Conservation (phyloP, 1,139 yeast genomes). For the Diutina ranongensis region DNA sequence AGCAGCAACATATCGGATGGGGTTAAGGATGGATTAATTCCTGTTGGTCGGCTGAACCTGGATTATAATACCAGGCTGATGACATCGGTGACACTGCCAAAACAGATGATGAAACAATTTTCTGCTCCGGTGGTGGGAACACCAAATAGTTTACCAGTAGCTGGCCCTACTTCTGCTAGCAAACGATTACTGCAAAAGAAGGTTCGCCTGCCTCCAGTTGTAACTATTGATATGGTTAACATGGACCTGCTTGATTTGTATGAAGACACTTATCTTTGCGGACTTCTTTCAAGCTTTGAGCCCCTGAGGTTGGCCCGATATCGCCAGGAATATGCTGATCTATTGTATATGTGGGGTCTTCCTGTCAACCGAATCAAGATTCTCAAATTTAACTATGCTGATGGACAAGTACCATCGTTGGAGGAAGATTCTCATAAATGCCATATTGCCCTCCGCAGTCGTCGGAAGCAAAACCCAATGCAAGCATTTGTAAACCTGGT, state of each 20-base stretch:
- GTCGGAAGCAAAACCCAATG: slow-evolving; percentile 8
- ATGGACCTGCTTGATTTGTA: slow-evolving; percentile 43
- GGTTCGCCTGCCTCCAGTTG: slow-evolving; percentile 21
- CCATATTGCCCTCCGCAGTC: slow-evolving; percentile 29
- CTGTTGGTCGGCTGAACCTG: neutral
- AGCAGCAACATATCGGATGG: neutral
- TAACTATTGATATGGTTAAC: slow-evolving; percentile 44
- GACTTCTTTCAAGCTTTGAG: slow-evolving; percentile 38
- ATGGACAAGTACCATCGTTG: slow-evolving; percentile 10
- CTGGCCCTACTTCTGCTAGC: neutral
- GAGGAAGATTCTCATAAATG: slow-evolving; percentile 26
- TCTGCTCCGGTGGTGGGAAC: neutral
- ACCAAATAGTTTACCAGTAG: neutral
- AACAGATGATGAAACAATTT: neutral
- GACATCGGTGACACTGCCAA: neutral
- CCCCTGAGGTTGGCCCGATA: slow-evolving; percentile 36
- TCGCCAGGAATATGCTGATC: slow-evolving; percentile 68
- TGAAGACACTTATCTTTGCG: slow-evolving; percentile 33
- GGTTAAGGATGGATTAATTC: neutral
- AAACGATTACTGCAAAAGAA: neutral
- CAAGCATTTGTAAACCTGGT: slow-evolving; percentile 15
- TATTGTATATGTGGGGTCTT: slow-evolving; percentile 74
- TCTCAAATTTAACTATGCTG: slow-evolving; percentile 51
- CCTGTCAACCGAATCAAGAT: slow-evolving; percentile 69
- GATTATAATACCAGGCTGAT: neutral